Conservation (phyloP, 1,284 basidiomycete species). For the Stereum hirsutum region DNA sequence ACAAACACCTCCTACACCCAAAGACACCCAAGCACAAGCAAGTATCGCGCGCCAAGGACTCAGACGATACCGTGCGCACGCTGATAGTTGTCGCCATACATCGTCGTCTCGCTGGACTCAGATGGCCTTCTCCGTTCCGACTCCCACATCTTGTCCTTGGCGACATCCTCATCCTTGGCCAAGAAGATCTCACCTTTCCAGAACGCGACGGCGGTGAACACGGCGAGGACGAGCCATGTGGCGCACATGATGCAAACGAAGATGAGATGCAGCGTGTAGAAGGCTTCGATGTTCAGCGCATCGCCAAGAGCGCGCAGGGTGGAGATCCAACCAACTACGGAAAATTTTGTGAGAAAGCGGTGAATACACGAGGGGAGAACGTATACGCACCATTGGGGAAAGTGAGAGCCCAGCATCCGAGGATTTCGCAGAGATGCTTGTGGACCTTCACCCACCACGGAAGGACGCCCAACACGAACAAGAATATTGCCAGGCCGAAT, state of each 20-base stretch:
- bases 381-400: slow-evolving; percentile 34
- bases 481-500: slow-evolving; percentile 37
- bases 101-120: no score
- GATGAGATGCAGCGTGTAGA: slow-evolving; percentile 29
- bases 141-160: slow-evolving; percentile 22
- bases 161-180: slow-evolving; percentile 32
- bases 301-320: slow-evolving; percentile 31
- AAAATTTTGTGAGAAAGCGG: neutral
- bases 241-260: slow-evolving; percentile 28
- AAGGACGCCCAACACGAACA: slow-evolving; percentile 34
- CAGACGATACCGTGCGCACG: no score
- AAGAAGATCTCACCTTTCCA: slow-evolving; percentile 34
- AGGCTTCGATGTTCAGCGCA: slow-evolving; percentile 29
- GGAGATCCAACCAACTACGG: slow-evolving; percentile 34
- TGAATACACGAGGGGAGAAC: neutral
- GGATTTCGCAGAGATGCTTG: slow-evolving; percentile 36
- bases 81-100: no score
- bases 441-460: slow-evolving; percentile 43
- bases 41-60: no score
- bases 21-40: no score
- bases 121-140: no score
- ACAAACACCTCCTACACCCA: no score
- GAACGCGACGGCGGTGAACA: slow-evolving; percentile 32
- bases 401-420: slow-evolving; percentile 41
- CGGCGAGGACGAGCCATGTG: slow-evolving; percentile 31